Base-by-base conservation (phyloP, 2,329 filamentous ascomycete genomes). In the Ophiocordyceps robertsii region DNA sequence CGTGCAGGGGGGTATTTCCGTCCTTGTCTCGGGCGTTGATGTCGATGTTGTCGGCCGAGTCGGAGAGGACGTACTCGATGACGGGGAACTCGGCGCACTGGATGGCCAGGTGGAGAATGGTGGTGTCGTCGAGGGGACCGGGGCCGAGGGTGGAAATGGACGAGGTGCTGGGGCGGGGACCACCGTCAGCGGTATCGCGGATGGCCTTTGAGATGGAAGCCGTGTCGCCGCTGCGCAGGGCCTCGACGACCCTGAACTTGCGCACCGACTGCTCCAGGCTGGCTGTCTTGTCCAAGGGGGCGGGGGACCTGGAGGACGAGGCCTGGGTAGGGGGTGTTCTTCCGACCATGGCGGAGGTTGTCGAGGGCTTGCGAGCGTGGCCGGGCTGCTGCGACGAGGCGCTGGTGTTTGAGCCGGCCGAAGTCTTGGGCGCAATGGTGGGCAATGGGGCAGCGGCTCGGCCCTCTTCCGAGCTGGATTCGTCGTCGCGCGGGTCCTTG, bases 81-180 rank as follows among this genome's bases (percentile, higher is more conserved):
- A 98, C 88, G 17, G 86, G 81, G 39, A 83, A 75, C 59, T 96
- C 92, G 40, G 92, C 90, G 63, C 90, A 96, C 63, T 98, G 92
- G 37, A 96, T 87, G 24, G 92, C 89, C 35, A 98, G 71, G 60
- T 98, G 90, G 32, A 98, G 71, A 36, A 96, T 82, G 2, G 86
- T 92, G 1, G 89, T 95, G 43, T 93, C 89, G 45, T 89, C 83
- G 27, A 88, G 59, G 44, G 69, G 55, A 49, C 59, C 62, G 50
- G 60, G 53, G 46, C 62, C 55, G 47, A 61, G 53, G 47, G 66
- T 58, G 45, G 67, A 61, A 51, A 73, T 51, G 49, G 75, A 72
- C 52, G 74, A 74, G 45, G 70, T 70, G 69, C 72, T 82, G 51
- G 63, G 65, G 61, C 77, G 65, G 40, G 70, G 61, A 39, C 67